A percentile compares a stretch with the other conserved stretches of the same genome.
Conservation (phyloP, 2,329 filamentous ascomycete genomes). For the Ceratocystis smalleyi region DNA sequence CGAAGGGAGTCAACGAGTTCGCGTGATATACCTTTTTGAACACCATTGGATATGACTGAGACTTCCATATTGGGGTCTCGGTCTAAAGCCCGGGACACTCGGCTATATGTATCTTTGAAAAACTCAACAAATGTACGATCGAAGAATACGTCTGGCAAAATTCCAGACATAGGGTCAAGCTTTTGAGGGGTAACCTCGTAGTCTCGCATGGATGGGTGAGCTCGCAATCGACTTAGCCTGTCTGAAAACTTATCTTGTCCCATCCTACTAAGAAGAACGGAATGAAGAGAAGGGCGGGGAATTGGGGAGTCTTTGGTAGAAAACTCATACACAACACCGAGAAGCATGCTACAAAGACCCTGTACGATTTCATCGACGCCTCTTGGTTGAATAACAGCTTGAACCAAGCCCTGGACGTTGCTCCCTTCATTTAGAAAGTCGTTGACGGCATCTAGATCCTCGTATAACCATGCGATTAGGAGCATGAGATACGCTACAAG, state of each 20-base stretch:
- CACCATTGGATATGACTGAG: constrained; percentile 59
- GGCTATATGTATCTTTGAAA: constrained; percentile 88
- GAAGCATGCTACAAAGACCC: constrained; percentile 67
- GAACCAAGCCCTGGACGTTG: constrained; percentile 73
- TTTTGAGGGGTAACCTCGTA: constrained; percentile 75
- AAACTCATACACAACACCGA: constrained; percentile 89
- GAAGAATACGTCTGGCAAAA: constrained; percentile 68
- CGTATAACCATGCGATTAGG: constrained; percentile 77
- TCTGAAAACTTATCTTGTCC: constrained; percentile 80
- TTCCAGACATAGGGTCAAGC: constrained; percentile 33
- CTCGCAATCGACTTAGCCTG: constrained; percentile 59
- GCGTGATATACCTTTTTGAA: constrained; percentile 82
- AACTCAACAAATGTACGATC: constrained; percentile 81
- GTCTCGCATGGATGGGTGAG: constrained; percentile 66
- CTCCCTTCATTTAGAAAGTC: constrained; percentile 86
- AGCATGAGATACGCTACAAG: constrained; percentile 80
- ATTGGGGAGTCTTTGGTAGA: constrained; percentile 95
- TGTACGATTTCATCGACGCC: constrained; percentile 53
- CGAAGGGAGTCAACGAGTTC: constrained; percentile 79
- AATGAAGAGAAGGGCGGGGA: constrained; percentile 62
- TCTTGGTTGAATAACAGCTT: constrained; percentile 47
- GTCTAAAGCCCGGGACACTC: constrained; percentile 70
- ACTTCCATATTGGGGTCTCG: constrained; percentile 80
- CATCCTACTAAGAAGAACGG: constrained; percentile 59
- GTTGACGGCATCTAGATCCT: constrained; percentile 80